Base-by-base conservation (phyloP, 192 early-diverging fungal species). In the Blastocladiella britannica region DNA sequence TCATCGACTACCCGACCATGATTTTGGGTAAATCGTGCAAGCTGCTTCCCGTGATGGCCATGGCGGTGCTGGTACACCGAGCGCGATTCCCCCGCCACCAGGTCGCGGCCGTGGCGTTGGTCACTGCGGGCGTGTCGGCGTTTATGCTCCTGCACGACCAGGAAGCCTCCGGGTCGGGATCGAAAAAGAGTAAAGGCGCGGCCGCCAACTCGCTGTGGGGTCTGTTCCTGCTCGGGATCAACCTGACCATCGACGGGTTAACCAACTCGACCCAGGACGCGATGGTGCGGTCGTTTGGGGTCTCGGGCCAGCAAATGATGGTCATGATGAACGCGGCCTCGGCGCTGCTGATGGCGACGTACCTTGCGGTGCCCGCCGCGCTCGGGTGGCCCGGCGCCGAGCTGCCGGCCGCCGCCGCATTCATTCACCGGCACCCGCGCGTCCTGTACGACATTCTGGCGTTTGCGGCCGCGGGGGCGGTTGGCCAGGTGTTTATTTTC, bases 401-500 rank as follows among this genome's bases (percentile, higher is more conserved):
- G 69, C 70, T 96, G 7, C 51, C 58, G 4, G 64, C 63, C 25
- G 95, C 93, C 4, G 25, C 89, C 1, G 57, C 63, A 5, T 98
- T 98, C 62, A 79, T 81, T 60, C 57, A 70, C 18, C 65, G 69
- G 7, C 85, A 93, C 57, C 95, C 95, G 7, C 75, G 71, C 12
- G 84, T 93, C 4, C 66, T 88, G 51, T 54, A 67, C 20, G 91
- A 98, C 63, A 81, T 98, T 28, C 59, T 85, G 37, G 70, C 96
- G 63, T 98, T 91, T 77, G 82, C 84, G 2, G 58, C 93, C 4
- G 88, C 85, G 68, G 95, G 95, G 12, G 88, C 91, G 6, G 43
- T 96, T 12, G 95, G 95, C n/a, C 95, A 98, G 70, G 87, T 86
- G 72, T 96, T 98, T 70, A 91, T 98, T 55, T 98, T 91, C 70